Conservation (phyloP, 495 filamentous ascomycete species). For the Hyaloscypha variabilis region DNA sequence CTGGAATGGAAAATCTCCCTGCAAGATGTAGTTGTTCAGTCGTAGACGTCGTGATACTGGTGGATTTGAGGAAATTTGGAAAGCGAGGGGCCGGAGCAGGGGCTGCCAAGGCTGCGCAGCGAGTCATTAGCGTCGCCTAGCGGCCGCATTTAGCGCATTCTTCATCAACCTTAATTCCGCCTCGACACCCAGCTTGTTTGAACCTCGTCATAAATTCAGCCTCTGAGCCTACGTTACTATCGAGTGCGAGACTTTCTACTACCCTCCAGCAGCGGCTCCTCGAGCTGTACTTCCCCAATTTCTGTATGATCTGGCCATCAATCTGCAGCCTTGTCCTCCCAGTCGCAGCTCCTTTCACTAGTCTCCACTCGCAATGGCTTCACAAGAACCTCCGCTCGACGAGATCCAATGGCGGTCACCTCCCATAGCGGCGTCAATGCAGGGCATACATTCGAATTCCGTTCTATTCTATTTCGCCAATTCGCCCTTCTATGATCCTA, state of each 20-base stretch:
- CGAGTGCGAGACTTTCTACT: no score
- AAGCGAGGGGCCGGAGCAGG: neutral
- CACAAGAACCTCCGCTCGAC: slow-evolving; percentile 65
- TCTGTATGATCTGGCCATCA: neutral
- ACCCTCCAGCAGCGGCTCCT: no score
- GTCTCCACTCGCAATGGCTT: slow-evolving; percentile 17
- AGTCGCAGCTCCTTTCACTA: no score
- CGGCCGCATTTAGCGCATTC: neutral
- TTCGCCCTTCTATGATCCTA: slow-evolving; percentile 89
- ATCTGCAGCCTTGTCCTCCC: no score
- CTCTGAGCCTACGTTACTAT: no score
- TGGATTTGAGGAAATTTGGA: neutral
- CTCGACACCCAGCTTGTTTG: neutral
- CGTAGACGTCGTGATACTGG: neutral
- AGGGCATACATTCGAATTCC: slow-evolving; percentile 60
- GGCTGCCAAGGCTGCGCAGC: neutral
- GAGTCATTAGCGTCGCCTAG: neutral
- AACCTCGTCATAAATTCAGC: neutral
- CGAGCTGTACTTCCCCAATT: neutral
- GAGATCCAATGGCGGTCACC: slow-evolving; percentile 78
- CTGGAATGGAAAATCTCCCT: neutral
- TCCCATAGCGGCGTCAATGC: slow-evolving; percentile 56
- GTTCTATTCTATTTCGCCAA: slow-evolving; percentile 89
- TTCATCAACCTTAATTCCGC: neutral
- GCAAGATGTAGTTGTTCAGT: neutral